Base-by-base conservation (phyloP, 2,329 filamentous ascomycete genomes). In the Malbranchea zuffiana region DNA sequence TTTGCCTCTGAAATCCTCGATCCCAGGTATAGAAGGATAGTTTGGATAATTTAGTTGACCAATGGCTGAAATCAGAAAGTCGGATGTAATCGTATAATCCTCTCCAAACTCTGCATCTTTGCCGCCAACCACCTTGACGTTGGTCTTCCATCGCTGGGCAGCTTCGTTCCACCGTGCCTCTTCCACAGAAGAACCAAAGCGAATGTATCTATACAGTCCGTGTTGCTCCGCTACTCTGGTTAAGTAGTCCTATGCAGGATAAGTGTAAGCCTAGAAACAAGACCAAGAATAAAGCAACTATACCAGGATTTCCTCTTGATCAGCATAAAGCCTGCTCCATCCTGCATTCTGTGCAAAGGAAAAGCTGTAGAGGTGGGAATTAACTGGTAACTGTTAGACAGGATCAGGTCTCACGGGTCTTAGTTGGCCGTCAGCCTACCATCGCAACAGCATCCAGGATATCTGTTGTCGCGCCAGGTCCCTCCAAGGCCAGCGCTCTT, bases 281-380 rank as follows among this genome's bases (percentile, higher is more conserved):
- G 16, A 3, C 10, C 7, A 23, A 16, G 10, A 5, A 28, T 25
- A 5, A 13, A 23, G 3, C 13, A 8, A 6, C 36, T 50, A 43
- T 47, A 68, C 61, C 21, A 72, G 58, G 13, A 78, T 73, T 49
- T 78, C 74, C 48, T 75, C 70, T 46, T 78, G 73, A 0, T 70
- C 68, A 0, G 74, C 69, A 46, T 74, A 77, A 37, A 73, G 64
- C 12, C 70, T 57, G 1, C 68, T 67, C 73, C 74, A 75, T 44
- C 68, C 60, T 2, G 69, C 57, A 35, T 75, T 76, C 35, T 74
- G 71, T 23, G 71, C 72, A 46, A 78, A 78, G 4, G 70, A 75
- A 52, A 68, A 76, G 28, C 65, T 71, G 55, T 78, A 78, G 3
- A 78, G 56, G 32, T 66, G 57, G 21, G 63, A 69, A 62, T 63